Base-by-base conservation (phyloP, 78 protist genomes). In the Dictyostelium purpureum region DNA sequence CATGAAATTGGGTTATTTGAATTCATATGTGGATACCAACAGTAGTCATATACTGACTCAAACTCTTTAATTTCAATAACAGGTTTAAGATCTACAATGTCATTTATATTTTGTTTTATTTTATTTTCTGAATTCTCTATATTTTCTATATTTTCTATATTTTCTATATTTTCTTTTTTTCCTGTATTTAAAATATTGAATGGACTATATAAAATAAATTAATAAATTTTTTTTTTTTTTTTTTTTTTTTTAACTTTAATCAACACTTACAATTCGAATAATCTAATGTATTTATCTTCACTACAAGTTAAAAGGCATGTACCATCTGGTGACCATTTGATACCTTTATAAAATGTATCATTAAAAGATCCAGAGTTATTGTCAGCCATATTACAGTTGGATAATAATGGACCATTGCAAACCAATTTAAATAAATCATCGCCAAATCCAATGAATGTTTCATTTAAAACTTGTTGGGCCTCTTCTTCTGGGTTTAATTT, bases 261-360 rank as follows among this genome's bases (percentile, higher is more conserved):
- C 12, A 12, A 63, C n/a, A n/a, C 43, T 42, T 71, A 83, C 90
- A 83, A 21, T 83, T 83, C 90, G 71, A 56, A 83, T 40, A 83
- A 35, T 42, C 66, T n/a, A 18, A 83, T 14, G 5, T 18, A 56
- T 54, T 56, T 83, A 71, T 83, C 80, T 31, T 83, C 90, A 28
- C 71, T 40, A 40, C 57, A 56, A 21, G 90, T 19, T 56, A 83
- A 42, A 51, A 83, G 21, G 56, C 90, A 83, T 28, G 80, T 54
- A 10, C 90, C 90, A 83, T 83, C 90, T 18, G 90, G 90, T 26
- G 90, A 83, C 79, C 79, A 83, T 43, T 83, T 83, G 14, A 59
- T 7, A 56, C 80, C 73, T 42, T 83, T 83, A 16, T 47, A 65
- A 47, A 80, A 80, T 7, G 63, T 52, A 35, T 80, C 77, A 24